Evolutionary conservation across 2,329 filamentous ascomycete genomes (phyloP), one percentile per base, ranked within the genome.

Genomic region (Rutstroemia sp.): DNA sequence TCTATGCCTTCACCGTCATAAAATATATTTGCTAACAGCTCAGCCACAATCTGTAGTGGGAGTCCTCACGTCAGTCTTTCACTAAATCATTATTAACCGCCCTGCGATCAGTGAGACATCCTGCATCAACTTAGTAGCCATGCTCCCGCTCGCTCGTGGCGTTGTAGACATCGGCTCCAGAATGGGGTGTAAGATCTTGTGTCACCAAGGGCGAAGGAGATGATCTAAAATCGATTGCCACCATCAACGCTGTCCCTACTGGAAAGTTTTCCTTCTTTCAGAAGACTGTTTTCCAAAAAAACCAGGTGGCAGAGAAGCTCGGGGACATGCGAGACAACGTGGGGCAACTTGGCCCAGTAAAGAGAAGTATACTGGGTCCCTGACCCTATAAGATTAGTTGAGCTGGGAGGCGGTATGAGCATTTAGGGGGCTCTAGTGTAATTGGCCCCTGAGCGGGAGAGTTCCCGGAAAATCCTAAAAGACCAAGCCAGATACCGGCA

Each of bases 391-490:
- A 45, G 45, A 38, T 42, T 46, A 39, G 23, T 49, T 19, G 36
- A 34, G 45, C 39, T 17, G 30, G 27, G 25, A 45, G 34, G 46
- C 52, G 52, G 52, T 54, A 49, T 54, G 34, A 36, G 48, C 38
- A 5, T 19, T 7, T 42, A 23, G 12, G 40, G 44, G 27, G 48
- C 19, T 57, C 21, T 57, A 55, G 46, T 49, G 30, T 19, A 17
- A 14, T 19, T 36, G 47, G 42, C 38, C 48, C 52, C 52, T 54
- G 46, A 56, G 46, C 56, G 58, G 58, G 46, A 58, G 50, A 57
- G 42, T n/a, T 48, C 40, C 53, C 50, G 57, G 50, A 51, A 46
- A 51, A 51, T 51, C 58, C 48, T 54, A 23, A n/a, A 19, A 19
- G 30, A 30, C 30, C 25, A 47, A 14, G 45, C 36, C 23, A 42